These are phyloP conservation scores for Podospora australis DNA, from an alignment of 495 filamentous ascomycete genomes.

Conservation along the genomic window DNA sequence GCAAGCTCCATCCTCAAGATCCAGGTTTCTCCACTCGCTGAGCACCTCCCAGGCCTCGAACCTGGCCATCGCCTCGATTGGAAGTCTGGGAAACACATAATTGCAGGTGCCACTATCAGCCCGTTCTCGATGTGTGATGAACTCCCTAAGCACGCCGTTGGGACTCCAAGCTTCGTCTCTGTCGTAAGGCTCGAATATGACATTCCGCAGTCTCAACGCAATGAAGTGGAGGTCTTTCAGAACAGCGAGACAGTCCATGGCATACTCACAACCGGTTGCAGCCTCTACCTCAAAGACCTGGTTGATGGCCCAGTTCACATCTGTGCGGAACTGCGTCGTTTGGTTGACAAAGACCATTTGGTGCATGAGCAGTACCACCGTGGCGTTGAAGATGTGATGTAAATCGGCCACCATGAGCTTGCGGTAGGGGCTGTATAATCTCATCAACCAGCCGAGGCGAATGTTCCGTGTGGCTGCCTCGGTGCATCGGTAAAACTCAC, in stretches of 20 bases:
- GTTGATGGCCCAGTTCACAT: constrained; percentile 25
- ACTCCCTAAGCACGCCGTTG: constrained; percentile 1
- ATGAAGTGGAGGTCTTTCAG: constrained; percentile 20
- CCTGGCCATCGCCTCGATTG: no score
- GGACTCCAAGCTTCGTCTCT: constrained; percentile 7
- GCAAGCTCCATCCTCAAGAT: background rate
- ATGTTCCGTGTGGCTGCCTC: constrained; percentile 31
- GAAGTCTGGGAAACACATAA: no score
- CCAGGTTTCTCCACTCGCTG: background rate
- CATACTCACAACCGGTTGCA: constrained; percentile 19
- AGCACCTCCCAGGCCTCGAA: background rate
- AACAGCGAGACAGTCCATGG: constrained; percentile 21
- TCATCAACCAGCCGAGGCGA: constrained; percentile 23
- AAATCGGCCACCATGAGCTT: constrained; percentile 31
- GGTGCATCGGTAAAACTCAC: constrained; percentile 22
- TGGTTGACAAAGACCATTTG: constrained; percentile 27
- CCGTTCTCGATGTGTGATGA: no score
- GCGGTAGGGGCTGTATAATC: constrained; percentile 14
- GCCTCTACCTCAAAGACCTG: constrained; percentile 24
- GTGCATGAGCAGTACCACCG: constrained; percentile 34
- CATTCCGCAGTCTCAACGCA: constrained; percentile 16
- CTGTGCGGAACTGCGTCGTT: constrained; percentile 16
- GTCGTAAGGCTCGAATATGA: constrained; percentile 14
- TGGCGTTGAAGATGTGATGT: constrained; percentile 41
- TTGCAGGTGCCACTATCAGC: no score